These are phyloP conservation scores for Coriaria nepalensis DNA, from an alignment of 306 rosid genomes.

Conservation along the genomic window DNA sequence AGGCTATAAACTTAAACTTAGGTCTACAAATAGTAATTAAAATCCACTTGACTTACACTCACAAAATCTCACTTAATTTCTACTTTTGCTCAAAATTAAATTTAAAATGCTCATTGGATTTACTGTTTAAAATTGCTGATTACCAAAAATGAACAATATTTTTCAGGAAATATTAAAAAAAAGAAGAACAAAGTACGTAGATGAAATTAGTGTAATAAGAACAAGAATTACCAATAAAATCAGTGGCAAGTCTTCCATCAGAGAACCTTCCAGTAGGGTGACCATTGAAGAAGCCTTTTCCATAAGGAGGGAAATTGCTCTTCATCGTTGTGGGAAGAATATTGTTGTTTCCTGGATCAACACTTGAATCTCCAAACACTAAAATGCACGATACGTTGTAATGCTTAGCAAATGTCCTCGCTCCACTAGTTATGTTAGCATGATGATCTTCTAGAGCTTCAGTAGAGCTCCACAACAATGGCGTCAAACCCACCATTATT, in stretches of 20 bases:
- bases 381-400: slow-evolving; percentile 32
- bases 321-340: slow-evolving; percentile 40
- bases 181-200: too few relatives aligned
- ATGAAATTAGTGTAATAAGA: neutral
- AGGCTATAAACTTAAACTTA: too few relatives aligned
- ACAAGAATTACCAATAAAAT: slow-evolving; percentile 44
- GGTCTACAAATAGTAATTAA: too few relatives aligned
- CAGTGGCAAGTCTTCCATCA: slow-evolving; percentile 62
- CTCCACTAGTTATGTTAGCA: too few relatives aligned
- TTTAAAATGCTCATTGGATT: too few relatives aligned
- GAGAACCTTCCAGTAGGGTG: slow-evolving; percentile 60
- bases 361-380: slow-evolving; percentile 76
- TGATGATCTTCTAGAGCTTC: too few relatives aligned
- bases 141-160: too few relatives aligned
- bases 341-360: slow-evolving; percentile 73
- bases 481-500: neutral
- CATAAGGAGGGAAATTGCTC: slow-evolving; percentile 67
- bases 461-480: neutral
- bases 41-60: too few relatives aligned
- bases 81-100: too few relatives aligned
- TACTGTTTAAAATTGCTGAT: too few relatives aligned
- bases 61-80: too few relatives aligned
- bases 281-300: slow-evolving; percentile 39
- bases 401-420: slow-evolving; percentile 19
- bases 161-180: too few relatives aligned